A percentile compares a stretch with the other conserved stretches of the same genome.
Evolutionary conservation across 2,329 filamentous ascomycete genomes (phyloP).

Genomic region (Fusarium domesticum): DNA sequence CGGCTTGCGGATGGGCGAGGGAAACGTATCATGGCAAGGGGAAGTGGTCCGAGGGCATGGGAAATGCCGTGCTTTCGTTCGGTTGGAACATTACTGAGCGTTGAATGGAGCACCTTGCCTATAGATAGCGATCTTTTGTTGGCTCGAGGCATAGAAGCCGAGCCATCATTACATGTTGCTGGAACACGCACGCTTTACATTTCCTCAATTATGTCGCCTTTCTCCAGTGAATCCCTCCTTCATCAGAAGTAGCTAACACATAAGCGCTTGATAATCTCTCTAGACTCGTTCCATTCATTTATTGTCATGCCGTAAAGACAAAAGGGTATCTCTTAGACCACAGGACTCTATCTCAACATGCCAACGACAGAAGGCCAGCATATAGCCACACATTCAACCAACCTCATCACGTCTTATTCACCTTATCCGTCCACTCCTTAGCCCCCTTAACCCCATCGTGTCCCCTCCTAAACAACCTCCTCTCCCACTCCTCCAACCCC

Average conservation of each 20-base stretch:
- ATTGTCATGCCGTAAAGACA: slow-evolving; percentile 10
- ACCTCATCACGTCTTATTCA: slow-evolving; percentile 34
- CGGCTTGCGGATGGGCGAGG: too few species aligned
- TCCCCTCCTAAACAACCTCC: slow-evolving; percentile 68
- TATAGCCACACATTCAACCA: not conserved
- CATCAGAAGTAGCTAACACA: too few species aligned
- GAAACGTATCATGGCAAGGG: slow-evolving; percentile 9
- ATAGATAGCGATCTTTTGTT: slow-evolving; percentile 19
- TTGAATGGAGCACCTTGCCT: slow-evolving; percentile 28
- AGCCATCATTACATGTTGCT: slow-evolving; percentile 29
- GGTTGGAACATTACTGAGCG: slow-evolving; percentile 30
- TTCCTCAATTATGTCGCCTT: slow-evolving; percentile 6
- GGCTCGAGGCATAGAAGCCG: slow-evolving; percentile 29
- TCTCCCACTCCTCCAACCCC: slow-evolving; percentile 87
- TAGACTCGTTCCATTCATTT: not conserved
- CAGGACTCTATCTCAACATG: not conserved
- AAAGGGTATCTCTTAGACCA: slow-evolving; percentile 19
- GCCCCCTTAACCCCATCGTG: slow-evolving; percentile 71
- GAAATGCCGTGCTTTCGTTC: slow-evolving; percentile 20
- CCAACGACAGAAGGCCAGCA: too few species aligned
- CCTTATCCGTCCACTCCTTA: slow-evolving; percentile 67
- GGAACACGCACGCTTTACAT: slow-evolving; percentile 27
- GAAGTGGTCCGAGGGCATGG: slow-evolving; percentile 17
- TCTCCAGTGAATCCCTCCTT: not conserved
- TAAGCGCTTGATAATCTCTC: too few species aligned